Evolutionary conservation across 768 basidiomycete genomes (phyloP).

Genomic region (Holtermanniella nyarrowii): DNA sequence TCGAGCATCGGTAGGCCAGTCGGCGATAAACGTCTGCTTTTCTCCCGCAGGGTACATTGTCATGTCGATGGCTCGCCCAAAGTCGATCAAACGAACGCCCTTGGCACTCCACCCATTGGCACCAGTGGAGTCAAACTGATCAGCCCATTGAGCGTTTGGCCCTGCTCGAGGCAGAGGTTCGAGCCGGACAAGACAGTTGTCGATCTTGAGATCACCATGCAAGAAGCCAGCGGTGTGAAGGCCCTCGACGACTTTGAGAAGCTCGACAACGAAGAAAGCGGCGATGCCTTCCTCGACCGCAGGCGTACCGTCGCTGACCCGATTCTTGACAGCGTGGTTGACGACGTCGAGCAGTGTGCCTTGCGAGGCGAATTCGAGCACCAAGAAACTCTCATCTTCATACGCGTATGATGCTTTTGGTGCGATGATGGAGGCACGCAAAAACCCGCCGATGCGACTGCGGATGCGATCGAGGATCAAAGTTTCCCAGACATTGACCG

Average conservation of each 20-base stretch:
- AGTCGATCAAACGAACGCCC: conserved; percentile 89
- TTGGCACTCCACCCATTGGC: conserved; percentile 75
- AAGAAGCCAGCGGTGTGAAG: conserved; percentile 78
- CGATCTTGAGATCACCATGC: conserved; percentile 97
- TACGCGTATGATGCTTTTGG: conserved; percentile 75
- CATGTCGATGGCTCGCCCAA: conserved; percentile 88
- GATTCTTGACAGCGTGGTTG: conserved; percentile 65
- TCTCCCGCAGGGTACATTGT: conserved; percentile 58
- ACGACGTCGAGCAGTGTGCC: conserved; percentile 87
- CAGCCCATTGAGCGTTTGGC: conserved; percentile 61
- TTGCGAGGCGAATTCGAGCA: conserved; percentile 79
- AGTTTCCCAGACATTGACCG: conserved; percentile 85
- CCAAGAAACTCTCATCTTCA: conserved; percentile 76
- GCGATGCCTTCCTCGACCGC: conserved; percentile 81
- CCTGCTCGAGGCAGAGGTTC: conserved; percentile 55
- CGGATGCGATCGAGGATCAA: conserved; percentile 71
- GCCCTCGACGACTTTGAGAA: conserved; percentile 68
- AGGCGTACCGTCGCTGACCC: conserved; percentile 11
- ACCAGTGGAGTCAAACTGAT: conserved; percentile 66
- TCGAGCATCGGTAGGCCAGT: conserved; percentile 78
- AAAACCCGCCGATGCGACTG: conserved; percentile 50
- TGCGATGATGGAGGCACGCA: conserved; percentile 60
- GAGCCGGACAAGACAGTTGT: conserved; percentile 91
- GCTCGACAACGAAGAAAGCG: conserved; percentile 88
- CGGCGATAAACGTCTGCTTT: conserved; percentile 65